These are phyloP conservation scores for Capsicum chinense DNA, from an alignment of 257 asterid species.

Conservation along the genomic window DNA sequence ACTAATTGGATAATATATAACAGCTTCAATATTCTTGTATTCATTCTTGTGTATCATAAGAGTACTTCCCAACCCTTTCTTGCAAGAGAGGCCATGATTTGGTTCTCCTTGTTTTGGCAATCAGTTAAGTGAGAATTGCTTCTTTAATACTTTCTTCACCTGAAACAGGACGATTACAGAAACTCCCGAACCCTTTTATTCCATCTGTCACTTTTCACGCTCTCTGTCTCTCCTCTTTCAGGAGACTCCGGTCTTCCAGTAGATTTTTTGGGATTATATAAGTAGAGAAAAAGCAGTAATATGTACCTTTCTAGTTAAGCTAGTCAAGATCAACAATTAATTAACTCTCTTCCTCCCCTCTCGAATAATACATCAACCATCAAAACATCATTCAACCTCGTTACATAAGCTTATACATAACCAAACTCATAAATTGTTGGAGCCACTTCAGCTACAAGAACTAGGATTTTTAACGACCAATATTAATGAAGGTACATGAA, in stretches of 20 bases:
- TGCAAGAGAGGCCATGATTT: not conserved
- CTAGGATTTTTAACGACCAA: too few species aligned
- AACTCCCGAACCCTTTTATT: slow-evolving; percentile 82
- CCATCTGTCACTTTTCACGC: slow-evolving; percentile 65
- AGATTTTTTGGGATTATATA: slow-evolving; percentile 32
- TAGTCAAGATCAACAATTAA: too few species aligned
- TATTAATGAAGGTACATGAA: too few species aligned
- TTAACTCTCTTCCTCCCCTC: too few species aligned
- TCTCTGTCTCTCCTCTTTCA: slow-evolving; percentile 72
- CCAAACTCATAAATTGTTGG: too few species aligned
- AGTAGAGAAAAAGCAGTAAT: too few species aligned
- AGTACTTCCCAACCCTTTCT: too few species aligned
- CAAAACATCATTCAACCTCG: too few species aligned
- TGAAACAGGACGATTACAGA: slow-evolving; percentile 34
- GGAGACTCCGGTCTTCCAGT: slow-evolving; percentile 54
- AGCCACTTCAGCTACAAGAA: too few species aligned
- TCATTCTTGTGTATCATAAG: not conserved
- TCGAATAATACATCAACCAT: too few species aligned
- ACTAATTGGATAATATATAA: not conserved
- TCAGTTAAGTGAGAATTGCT: slow-evolving; percentile 38
- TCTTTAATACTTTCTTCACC: slow-evolving; percentile 9
- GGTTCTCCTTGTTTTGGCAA: slow-evolving; percentile 26
- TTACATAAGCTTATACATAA: too few species aligned
- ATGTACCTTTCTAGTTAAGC: too few species aligned
- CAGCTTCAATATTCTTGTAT: not conserved